Conservation (phyloP, 1,139 yeast genomes). For the Oligophagozyma castellii region DNA sequence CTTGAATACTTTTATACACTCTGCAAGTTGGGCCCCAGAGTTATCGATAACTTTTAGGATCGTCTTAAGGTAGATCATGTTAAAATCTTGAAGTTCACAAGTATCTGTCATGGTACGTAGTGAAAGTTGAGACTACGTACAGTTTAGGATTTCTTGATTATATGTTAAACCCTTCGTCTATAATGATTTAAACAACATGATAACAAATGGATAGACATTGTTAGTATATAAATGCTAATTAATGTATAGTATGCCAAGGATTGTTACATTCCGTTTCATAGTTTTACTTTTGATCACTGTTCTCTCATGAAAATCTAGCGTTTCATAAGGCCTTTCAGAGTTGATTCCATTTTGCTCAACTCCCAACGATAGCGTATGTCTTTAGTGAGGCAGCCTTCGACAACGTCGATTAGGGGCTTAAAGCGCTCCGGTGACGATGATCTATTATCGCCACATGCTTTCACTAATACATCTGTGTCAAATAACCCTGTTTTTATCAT, state of each 20-base stretch:
- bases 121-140: no score
- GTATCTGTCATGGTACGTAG: neutral
- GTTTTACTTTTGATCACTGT: no score
- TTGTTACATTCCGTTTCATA: no score
- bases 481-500: constrained; percentile 59
- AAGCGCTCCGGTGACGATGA: no score
- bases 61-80: constrained; percentile 84
- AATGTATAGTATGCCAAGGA: no score
- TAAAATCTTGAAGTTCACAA: neutral
- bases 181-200: neutral
- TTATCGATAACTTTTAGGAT: constrained; percentile 83
- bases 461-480: constrained; percentile 32
- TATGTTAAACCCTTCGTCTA: no score
- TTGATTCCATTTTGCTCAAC: constrained; percentile 21
- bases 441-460: constrained; percentile 20
- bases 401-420: constrained; percentile 33
- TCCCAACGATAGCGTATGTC: constrained; percentile 40
- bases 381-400: constrained; percentile 41
- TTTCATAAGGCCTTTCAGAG: no score
- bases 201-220: no score
- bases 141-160: no score
- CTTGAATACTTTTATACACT: constrained; percentile 88
- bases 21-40: constrained; percentile 90
- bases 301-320: no score
- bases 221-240: no score